Evolutionary conservation across 2,329 filamentous ascomycete species (phyloP).

Genomic region (Claviceps arundinis): DNA sequence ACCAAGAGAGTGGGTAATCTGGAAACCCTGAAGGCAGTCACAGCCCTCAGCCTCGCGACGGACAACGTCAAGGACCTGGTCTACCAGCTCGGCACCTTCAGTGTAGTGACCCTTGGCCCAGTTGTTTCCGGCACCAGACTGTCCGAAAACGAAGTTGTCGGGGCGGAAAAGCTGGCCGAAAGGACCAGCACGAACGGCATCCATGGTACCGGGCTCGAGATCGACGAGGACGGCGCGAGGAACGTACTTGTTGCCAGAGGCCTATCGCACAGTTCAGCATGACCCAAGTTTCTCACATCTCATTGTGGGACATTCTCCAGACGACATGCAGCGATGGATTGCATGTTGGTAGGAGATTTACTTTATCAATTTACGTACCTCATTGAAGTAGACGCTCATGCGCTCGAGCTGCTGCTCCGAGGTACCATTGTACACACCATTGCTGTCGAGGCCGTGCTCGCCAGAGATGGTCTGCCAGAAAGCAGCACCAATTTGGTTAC

Average conservation of each 20-base stretch:
- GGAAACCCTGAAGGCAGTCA: constrained; percentile 99
- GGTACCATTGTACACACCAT: constrained; percentile 96
- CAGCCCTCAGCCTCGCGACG: constrained; percentile 97
- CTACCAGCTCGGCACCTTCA: constrained; percentile 95
- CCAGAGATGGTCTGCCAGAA: constrained; percentile 89
- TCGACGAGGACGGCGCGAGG: constrained; percentile 98
- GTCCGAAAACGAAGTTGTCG: constrained; percentile 99
- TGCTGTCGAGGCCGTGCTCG: constrained; percentile 92
- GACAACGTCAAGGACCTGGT: constrained; percentile 95
- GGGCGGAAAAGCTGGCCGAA: constrained; percentile 98
- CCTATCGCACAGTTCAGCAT: constrained; percentile 34
- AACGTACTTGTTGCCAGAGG: constrained; percentile 96
- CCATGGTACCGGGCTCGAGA: constrained; percentile 98
- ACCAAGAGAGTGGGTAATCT: constrained; percentile 99
- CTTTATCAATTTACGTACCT: constrained; percentile 27
- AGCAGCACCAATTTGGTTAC: constrained; percentile 99
- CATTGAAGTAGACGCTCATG: constrained; percentile 99
- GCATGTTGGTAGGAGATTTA: not conserved
- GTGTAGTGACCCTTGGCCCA: constrained; percentile 99
- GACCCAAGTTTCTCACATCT: not conserved
- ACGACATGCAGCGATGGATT: not conserved
- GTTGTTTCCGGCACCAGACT: constrained; percentile 99
- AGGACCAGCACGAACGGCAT: constrained; percentile 92
- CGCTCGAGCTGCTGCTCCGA: constrained; percentile 95
- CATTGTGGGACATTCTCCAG: not conserved